Evolutionary conservation across 371 early-diverging fungal species (phyloP), one percentile per base, ranked within the genome.

Genomic region (Rhizomucor pusillus): DNA sequence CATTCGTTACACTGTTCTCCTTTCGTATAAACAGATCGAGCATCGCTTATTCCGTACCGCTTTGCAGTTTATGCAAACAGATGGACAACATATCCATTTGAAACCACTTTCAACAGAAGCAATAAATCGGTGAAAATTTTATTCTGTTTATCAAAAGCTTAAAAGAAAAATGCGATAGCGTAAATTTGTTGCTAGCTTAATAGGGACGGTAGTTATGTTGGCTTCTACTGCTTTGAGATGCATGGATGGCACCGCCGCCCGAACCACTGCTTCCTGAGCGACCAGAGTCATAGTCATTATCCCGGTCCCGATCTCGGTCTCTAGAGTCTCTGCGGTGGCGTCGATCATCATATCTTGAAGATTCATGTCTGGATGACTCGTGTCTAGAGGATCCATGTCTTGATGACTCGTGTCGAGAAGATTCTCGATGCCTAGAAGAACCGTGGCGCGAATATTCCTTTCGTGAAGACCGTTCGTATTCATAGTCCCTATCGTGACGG

Each of bases 221-320:
- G 45, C 22, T 19, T 25, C 45, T n/a, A 22, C 13, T 23, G 45
- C 25, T 45, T 5, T 29, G 29, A 5, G 45, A 45, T 45, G 45
- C 23, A 20, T 45, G 45, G 23, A 45, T 12, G 45, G 45, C 20
- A 14, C 43, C 43, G 44, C 57, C 43, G 14, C 37, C 23, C 3
- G 60, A 43, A 18, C 66, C 41, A 46, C 66, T 55, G 35, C 43
- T 47, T 16, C 46, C 19, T 22, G 29, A 16, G 44, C 52, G 50
- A 35, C 35, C 24, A 52, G 51, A 50, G 16, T 57, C 44, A 34
- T 20, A 45, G 4, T 25, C 23, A 22, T 45, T 14, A 45, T 45
- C 29, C 7, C 29, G 45, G 19, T 45, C 45, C 6, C 45, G 14
- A 45, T 45, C 29, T 29, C 29, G 45, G 19, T 45, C 45, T 14